Conservation (phyloP, 2,329 filamentous ascomycete genomes). For the Aspergillus sp. region DNA sequence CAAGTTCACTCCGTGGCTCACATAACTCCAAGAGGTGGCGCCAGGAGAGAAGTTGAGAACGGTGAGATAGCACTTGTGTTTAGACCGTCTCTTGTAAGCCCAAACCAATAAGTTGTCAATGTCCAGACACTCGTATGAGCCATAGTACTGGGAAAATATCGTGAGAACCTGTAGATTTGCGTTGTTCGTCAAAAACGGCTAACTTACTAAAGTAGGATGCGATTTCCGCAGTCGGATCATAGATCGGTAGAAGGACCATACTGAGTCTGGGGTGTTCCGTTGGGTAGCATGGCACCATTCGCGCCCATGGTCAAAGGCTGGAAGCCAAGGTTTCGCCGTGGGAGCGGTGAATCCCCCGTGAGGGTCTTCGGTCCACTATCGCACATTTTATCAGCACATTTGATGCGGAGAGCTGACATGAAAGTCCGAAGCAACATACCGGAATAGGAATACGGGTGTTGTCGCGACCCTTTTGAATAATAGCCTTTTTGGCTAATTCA, state of each 20-base stretch:
- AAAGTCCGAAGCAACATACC: constrained; percentile 1
- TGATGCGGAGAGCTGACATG: no score
- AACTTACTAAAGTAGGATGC: constrained; percentile 22
- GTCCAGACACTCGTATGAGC: constrained; percentile 9
- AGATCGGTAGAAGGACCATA: constrained; percentile 55
- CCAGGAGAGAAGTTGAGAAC: constrained; percentile 10
- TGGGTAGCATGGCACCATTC: constrained; percentile 52
- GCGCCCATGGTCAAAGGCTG: constrained; percentile 54
- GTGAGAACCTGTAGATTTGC: background rate
- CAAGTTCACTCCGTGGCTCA: constrained; percentile 4
- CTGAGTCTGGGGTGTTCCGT: constrained; percentile 28
- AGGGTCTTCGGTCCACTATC: constrained; percentile 10
- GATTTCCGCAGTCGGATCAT: constrained; percentile 53
- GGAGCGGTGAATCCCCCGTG: constrained; percentile 11
- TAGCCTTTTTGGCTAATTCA: constrained; percentile 18
- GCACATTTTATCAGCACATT: background rate
- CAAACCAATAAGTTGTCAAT: constrained; percentile 8
- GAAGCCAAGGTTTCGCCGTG: constrained; percentile 57
- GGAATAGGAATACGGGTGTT: constrained; percentile 25
- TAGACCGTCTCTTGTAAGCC: constrained; percentile 6
- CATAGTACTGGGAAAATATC: constrained; percentile 6
- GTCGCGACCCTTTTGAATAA: constrained; percentile 25
- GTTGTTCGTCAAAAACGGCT: background rate
- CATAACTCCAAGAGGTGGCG: constrained; percentile 5
- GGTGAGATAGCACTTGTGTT: constrained; percentile 8